Base-by-base conservation (phyloP, 345 rosid genomes). In the Stellera chamaejasme region DNA sequence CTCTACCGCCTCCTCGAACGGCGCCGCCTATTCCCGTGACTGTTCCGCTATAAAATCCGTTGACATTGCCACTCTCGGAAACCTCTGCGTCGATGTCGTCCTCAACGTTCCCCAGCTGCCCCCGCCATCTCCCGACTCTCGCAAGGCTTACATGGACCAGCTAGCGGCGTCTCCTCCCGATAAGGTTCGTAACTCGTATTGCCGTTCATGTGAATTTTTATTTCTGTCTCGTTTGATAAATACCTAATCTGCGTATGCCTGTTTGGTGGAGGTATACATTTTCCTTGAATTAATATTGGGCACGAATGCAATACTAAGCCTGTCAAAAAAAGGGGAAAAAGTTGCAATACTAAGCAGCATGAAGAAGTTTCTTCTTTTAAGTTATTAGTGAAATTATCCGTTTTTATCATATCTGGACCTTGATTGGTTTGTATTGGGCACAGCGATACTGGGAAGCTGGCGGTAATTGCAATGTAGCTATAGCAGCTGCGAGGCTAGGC, bases 361-460 rank as follows among this genome's bases (percentile, higher is more conserved):
- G 43, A 16, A 11, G 32, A 56, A n/a, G 46, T 13, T 16, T 23
- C 42, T 16, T 58, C 27, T n/a, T 58, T 63, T 42, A 27, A 26
- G 11, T 49, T 52, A 12, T 53, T 11, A 13, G 13, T 53, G 11
- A 11, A 14, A 43, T 27, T 60, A 13, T 43, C 4, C 27, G 32
- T 2, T 52, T 46, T 59, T 64, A 14, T 56, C 50, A 23, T 45
- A 2, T 45, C 16, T 57, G 55, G 55, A 59, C 56, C 50, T 56
- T 59, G 45, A 43, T 45, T 63, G 23, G 45, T 10, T 25, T 60
- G 56, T 55, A 70, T 64, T 61, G 65, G 32, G 47, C 47, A 41
- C 62, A 88, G 96, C 68, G 64, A 69, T 79, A 62, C 54, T 93
- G 97, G 99, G 99, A 93, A 80, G 99, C 96, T 55, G 99, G 96